Evolutionary conservation across 441 rosid genomes (phyloP).

Genomic region (Eutrema salsugineum): DNA sequence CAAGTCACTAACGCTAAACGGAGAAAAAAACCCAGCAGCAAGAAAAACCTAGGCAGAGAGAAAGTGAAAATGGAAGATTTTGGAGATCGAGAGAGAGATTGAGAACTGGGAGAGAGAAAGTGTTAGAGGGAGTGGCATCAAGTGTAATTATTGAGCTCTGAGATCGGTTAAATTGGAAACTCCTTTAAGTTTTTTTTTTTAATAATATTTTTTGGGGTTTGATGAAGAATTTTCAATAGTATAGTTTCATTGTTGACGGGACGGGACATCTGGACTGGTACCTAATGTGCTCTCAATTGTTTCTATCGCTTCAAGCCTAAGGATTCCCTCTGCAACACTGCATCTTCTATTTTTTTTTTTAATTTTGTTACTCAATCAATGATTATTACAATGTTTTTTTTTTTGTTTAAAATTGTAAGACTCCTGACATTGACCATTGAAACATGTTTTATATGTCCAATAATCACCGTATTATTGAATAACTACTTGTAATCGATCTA

Average conservation of each 20-base stretch:
- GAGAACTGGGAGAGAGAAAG: slow-evolving; percentile 7
- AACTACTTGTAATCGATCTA: not conserved
- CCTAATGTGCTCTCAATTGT: slow-evolving; percentile 28
- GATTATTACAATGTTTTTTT: not conserved
- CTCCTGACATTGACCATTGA: not conserved
- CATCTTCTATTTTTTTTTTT: not conserved
- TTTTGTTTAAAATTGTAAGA: not conserved
- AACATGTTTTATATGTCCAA: not conserved
- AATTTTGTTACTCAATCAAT: not conserved
- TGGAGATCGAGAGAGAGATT: slow-evolving; percentile 13
- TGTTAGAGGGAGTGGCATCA: slow-evolving; percentile 35
- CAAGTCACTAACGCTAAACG: slow-evolving; percentile 13
- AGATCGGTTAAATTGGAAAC: slow-evolving; percentile 32
- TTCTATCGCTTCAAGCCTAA: slow-evolving; percentile 32
- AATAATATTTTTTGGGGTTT: not conserved
- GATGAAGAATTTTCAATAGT: not conserved
- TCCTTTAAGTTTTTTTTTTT: not conserved
- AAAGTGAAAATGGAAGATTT: not conserved
- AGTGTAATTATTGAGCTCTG: slow-evolving; percentile 33
- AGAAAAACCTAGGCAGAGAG: not conserved
- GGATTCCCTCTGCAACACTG: slow-evolving; percentile 8
- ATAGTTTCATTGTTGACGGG: slow-evolving; percentile 3
- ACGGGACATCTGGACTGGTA: slow-evolving; percentile 15
- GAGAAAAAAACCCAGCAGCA: slow-evolving; percentile 28
- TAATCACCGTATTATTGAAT: not conserved